Conservation (phyloP, 306 rosid genomes). For the Fagus crenata region DNA sequence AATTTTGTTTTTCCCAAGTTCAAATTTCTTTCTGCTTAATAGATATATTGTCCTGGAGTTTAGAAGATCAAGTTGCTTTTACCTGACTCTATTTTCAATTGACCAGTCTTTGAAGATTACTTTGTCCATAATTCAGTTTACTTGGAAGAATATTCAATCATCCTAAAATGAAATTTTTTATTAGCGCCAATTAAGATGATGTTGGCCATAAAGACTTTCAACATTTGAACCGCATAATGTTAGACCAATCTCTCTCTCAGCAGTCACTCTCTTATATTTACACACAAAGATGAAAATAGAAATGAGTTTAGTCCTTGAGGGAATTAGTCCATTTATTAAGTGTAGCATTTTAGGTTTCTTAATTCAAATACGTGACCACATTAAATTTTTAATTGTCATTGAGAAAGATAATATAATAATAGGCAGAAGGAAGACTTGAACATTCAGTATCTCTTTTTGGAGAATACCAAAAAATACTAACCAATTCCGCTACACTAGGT, state of each 20-base stretch:
- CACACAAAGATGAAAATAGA: too few species aligned
- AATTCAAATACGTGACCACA: too few species aligned
- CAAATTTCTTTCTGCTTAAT: not conserved
- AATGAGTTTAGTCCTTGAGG: too few species aligned
- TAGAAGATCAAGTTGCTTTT: not conserved
- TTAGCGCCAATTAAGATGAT: not conserved
- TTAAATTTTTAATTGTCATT: too few species aligned
- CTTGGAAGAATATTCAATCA: not conserved
- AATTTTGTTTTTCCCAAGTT: not conserved
- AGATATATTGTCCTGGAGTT: not conserved
- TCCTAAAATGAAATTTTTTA: not conserved
- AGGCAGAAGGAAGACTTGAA: too few species aligned
- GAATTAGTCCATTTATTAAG: too few species aligned
- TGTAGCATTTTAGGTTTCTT: too few species aligned
- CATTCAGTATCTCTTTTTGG: too few species aligned
- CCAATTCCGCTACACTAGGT: too few species aligned
- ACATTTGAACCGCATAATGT: not conserved
- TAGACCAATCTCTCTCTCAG: not conserved
- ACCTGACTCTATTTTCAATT: not conserved
- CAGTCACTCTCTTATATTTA: too few species aligned
- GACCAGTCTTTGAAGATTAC: not conserved
- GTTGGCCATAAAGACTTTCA: not conserved
- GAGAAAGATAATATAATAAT: too few species aligned
- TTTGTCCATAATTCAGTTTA: not conserved
- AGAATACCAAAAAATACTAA: too few species aligned